Evolutionary conservation across 805 yeast genomes (phyloP), one percentile per base, ranked within the genome.

Genomic region (Saccharomyces eubayanus): DNA sequence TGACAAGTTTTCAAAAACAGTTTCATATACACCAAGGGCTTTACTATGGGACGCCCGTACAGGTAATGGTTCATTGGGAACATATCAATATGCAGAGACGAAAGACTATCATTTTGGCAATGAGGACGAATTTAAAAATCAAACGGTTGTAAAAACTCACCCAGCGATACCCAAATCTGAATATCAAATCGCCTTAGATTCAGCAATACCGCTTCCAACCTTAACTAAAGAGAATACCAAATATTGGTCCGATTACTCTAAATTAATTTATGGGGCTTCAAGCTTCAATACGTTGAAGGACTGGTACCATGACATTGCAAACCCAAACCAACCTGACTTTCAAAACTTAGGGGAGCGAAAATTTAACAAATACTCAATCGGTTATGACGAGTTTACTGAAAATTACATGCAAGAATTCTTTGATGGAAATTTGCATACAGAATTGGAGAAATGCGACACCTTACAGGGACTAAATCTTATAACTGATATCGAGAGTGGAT

Each of bases 201-300:
- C 80, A 0, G 55, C 59, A 36, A 40, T 51, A 31, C 24, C 57
- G 9, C 21, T 70, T 5, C 74, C 75, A 1, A 56, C 59, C 28
- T 68, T 87, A 45, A 67, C 62, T 5, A 56, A 57, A 0, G 63
- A 66, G 1, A 77, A 76, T 46, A 78, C 88, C 0, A 67, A 66
- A 29, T 87, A 81, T 60, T 92, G 97, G 97, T 77, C 94, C 0
- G 96, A 89, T 62, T 88, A 85, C 63, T 76, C 84, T 45, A 78
- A 82, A 59, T 77, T 90, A 51, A 77, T 87, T 2, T 82, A 82
- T 62, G 78, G 79, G 51, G 92, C 96, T 0, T 71, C 71, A 5
- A 75, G 84, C 1, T 72, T 86, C 48, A 72, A 81, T 41, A 74
- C 75, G 6, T 64, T 90, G 24, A 67, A 71, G 1, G 74, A 81